phyloP scores from a whole-genome alignment of 345 rosid genomes.

The Ceriops decandra region DNA sequence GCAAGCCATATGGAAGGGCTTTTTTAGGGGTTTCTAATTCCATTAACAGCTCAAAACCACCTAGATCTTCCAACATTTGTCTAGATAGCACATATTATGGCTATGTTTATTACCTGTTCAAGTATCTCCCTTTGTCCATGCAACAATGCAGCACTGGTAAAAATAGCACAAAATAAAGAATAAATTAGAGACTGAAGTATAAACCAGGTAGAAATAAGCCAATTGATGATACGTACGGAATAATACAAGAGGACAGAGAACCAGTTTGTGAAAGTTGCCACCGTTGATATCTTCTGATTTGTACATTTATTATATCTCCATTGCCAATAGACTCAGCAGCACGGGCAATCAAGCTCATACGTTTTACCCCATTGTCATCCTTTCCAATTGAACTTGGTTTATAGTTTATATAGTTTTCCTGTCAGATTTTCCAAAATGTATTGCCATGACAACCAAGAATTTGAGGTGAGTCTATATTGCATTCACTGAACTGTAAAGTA shows the following conservation, averaged over 20 bases:
- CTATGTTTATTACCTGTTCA: conserved; percentile 57
- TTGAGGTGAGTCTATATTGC: background rate
- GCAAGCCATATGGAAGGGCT: background rate
- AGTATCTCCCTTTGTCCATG: conserved; percentile 85
- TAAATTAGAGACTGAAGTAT: conserved; percentile 1
- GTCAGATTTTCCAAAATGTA: conserved; percentile 21
- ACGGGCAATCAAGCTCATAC: conserved; percentile 70
- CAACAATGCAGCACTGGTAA: conserved; percentile 69
- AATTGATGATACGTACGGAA: conserved; percentile 64
- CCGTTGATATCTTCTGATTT: conserved; percentile 87
- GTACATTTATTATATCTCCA: conserved; percentile 91
- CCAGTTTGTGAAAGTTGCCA: conserved; percentile 90
- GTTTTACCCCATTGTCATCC: conserved; percentile 69
- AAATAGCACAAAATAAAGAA: conserved; percentile 23
- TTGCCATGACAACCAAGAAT: background rate
- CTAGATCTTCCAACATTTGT: background rate
- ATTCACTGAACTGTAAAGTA: background rate
- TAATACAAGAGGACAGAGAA: conserved; percentile 72
- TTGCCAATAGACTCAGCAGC: conserved; percentile 93
- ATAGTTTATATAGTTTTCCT: conserved; percentile 96
- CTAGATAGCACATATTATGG: background rate
- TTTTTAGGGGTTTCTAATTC: background rate
- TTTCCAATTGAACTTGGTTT: conserved; percentile 63
- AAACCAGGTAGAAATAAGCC: conserved; percentile 5
- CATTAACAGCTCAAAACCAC: background rate